These are phyloP conservation scores for Cladosporium sp. DNA, from an alignment of 2,329 filamentous ascomycete genomes.

Conservation along the genomic window DNA sequence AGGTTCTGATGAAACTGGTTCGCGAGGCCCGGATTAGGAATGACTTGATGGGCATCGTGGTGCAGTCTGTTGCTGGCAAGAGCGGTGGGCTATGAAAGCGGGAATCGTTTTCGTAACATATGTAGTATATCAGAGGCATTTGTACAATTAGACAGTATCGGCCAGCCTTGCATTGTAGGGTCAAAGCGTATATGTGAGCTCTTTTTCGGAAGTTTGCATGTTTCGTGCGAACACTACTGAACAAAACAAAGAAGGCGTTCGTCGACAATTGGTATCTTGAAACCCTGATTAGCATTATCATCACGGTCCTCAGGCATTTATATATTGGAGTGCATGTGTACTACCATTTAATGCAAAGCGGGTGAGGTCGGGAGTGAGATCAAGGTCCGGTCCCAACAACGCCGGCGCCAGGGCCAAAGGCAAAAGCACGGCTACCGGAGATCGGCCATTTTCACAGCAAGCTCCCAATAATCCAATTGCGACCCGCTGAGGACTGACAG, in stretches of 20 bases:
- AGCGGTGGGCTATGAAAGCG: background rate
- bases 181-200: background rate
- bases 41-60: background rate
- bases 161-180: background rate
- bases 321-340: background rate
- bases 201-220: background rate
- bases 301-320: background rate
- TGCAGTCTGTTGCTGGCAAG: background rate
- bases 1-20: constrained; percentile 20
- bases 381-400: constrained; percentile 8
- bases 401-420: background rate
- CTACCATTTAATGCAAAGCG: background rate
- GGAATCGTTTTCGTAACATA: background rate
- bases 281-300: background rate
- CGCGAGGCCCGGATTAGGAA: constrained; percentile 3
- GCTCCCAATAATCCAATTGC: constrained; percentile 9
- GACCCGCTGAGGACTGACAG: background rate
- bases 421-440: constrained; percentile 1
- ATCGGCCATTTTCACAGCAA: constrained; percentile 13
- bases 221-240: background rate
- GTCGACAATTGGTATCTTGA: background rate
- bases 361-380: constrained; percentile 18
- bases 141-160: background rate
- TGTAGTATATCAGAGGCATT: background rate
- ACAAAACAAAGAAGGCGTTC: no score